Evolutionary conservation across 2,329 filamentous ascomycete genomes (phyloP).

Genomic region (Setomelanomma holmii): DNA sequence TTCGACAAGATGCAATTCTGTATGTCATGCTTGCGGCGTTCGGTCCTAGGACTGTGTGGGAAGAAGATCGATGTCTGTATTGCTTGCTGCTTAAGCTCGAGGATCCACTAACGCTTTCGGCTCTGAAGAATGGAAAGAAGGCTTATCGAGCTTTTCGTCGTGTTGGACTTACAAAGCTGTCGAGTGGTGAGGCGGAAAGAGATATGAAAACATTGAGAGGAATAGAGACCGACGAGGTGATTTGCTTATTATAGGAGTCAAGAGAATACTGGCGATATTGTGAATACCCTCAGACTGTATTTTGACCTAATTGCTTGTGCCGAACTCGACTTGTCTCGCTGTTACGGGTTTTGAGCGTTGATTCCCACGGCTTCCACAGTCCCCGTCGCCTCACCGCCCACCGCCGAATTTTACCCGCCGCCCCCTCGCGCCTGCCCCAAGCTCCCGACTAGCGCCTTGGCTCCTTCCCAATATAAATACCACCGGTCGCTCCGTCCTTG

Average conservation of each 20-base stretch:
- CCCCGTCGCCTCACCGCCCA: neutral
- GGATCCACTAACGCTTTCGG: neutral
- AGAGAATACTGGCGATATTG: neutral
- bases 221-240: neutral
- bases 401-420: neutral
- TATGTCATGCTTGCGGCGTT: neutral
- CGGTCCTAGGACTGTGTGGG: neutral
- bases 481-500: neutral
- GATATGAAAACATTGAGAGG: neutral
- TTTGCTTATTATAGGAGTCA: neutral
- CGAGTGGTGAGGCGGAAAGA: neutral
- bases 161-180: neutral
- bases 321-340: too few relatives aligned
- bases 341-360: neutral
- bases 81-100: neutral
- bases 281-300: neutral
- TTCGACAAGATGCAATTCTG: neutral
- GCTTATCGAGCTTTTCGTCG: neutral
- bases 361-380: too few relatives aligned
- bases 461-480: neutral
- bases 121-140: too few relatives aligned
- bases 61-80: neutral
- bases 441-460: constrained; percentile 1
- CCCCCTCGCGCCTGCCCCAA: neutral
- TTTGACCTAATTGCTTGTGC: too few relatives aligned